Conservation (phyloP, 1,284 basidiomycete genomes). For the Taiwanofungus camphoratus region DNA sequence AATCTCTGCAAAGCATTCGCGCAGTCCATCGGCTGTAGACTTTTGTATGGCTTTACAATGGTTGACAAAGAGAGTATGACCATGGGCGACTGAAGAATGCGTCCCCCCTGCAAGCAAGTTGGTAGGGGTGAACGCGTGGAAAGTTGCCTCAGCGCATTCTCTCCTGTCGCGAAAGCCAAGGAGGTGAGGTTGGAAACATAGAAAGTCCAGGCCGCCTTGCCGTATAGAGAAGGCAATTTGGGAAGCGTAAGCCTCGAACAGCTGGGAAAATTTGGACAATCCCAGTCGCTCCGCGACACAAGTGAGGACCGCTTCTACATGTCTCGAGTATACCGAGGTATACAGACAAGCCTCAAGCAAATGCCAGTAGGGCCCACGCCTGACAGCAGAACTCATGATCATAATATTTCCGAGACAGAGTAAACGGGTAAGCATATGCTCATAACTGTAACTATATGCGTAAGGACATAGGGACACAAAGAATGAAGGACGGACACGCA, state of each 20-base stretch:
- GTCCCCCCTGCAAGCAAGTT: constrained; percentile 41
- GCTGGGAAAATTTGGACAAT: constrained; percentile 50
- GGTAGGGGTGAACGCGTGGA: constrained; percentile 57
- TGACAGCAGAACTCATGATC: constrained; percentile 71
- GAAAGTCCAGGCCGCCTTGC: constrained; percentile 46
- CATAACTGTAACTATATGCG: constrained; percentile 43
- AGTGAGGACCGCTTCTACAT: constrained; percentile 62
- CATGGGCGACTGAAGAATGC: constrained; percentile 29
- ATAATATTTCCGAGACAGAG: constrained; percentile 82
- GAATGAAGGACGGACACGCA: constrained; percentile 28
- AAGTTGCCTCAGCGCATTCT: constrained; percentile 55
- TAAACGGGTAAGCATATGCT: constrained; percentile 75
- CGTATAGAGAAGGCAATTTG: constrained; percentile 70
- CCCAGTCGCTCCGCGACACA: constrained; percentile 69
- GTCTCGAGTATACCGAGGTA: constrained; percentile 42
- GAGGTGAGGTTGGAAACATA: constrained; percentile 62
- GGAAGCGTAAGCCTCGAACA: constrained; percentile 78
- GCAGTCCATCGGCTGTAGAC: constrained; percentile 45
- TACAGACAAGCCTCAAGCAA: constrained; percentile 67
- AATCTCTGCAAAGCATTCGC: constrained; percentile 66
- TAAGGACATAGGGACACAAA: constrained; percentile 10
- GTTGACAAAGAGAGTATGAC: constrained; percentile 46
- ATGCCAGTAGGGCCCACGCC: constrained; percentile 88
- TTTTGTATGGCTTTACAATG: constrained; percentile 63
- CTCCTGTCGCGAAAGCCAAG: constrained; percentile 64